Evolutionary conservation across 2,329 filamentous ascomycete species (phyloP).

Genomic region (Hawksworthiomyces lignivorus): DNA sequence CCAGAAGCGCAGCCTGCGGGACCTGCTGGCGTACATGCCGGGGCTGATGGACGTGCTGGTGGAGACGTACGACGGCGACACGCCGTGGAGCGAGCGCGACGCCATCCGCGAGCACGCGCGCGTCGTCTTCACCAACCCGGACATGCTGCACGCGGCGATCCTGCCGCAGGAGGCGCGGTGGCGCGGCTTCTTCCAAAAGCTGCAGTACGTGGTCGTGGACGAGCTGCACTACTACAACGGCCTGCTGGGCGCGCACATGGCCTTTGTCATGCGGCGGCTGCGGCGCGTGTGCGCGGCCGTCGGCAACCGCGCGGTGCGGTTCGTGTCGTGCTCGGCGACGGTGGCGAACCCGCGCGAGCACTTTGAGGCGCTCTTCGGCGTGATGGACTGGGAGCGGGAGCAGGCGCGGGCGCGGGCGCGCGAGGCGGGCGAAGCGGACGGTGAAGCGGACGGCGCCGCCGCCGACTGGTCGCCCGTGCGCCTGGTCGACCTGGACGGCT

Average conservation of each 20-base stretch:
- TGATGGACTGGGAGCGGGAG: conserved; percentile 45
- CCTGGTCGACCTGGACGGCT: conserved; percentile 85
- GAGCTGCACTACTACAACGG: conserved; percentile 97
- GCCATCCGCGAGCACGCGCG: conserved; percentile 78
- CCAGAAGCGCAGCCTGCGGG: conserved; percentile 79
- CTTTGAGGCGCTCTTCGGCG: conserved; percentile 89
- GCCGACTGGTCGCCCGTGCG: conserved; percentile 38
- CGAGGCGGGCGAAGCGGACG: not conserved
- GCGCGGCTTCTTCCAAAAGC: conserved; percentile 76
- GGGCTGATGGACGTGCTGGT: conserved; percentile 68
- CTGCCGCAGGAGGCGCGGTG: conserved; percentile 85
- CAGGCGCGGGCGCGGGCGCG: not conserved
- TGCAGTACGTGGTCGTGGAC: conserved; percentile 84
- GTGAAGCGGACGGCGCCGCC: too few relatives aligned
- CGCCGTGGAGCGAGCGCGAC: conserved; percentile 70
- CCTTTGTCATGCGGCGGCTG: conserved; percentile 86
- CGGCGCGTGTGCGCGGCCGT: conserved; percentile 82
- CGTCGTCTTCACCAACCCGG: conserved; percentile 95
- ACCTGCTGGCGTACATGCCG: conserved; percentile 74
- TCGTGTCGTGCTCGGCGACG: conserved; percentile 93
- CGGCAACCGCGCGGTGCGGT: conserved; percentile 77
- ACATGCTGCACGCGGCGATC: conserved; percentile 95
- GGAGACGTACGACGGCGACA: conserved; percentile 95
- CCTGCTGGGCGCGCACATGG: conserved; percentile 86
- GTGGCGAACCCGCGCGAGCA: conserved; percentile 88